Percentiles rank a stretch among this genome's conserved stretches.
phyloP scores from a whole-genome alignment of 78 protist genomes.

The slime mould (Dictyostelium discoideum) region DNA sequence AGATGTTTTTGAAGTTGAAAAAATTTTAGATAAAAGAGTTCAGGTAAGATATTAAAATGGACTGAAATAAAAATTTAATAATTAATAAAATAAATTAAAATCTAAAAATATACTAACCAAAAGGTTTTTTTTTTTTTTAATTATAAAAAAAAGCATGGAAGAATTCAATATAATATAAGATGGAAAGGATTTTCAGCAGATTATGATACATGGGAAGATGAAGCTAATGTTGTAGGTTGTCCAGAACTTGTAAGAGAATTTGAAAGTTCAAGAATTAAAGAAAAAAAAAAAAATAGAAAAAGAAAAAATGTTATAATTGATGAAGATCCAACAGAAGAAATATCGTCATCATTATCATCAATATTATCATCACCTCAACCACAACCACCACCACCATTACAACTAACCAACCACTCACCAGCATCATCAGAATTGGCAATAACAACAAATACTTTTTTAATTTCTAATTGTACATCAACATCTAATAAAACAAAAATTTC shows the following conservation, averaged over 20 bases:
- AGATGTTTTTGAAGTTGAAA: constrained; percentile 11
- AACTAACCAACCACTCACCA: neutral
- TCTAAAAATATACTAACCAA: neutral
- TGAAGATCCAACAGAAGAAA: neutral
- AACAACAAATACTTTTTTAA: neutral
- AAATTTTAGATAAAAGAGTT: constrained; percentile 13
- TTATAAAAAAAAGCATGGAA: neutral
- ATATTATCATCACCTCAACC: neutral
- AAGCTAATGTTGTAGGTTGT: neutral
- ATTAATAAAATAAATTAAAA: neutral
- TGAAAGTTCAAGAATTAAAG: neutral
- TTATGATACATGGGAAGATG: constrained; percentile 25
- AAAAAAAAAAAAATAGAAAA: neutral
- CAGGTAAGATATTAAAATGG: neutral
- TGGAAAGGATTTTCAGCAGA: neutral
- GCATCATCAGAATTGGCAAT: neutral
- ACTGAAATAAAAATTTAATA: neutral
- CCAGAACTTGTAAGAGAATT: neutral
- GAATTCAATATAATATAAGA: neutral
- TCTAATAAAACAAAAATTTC: neutral
- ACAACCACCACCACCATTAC: too few relatives aligned
- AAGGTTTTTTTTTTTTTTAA: neutral
- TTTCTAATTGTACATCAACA: neutral
- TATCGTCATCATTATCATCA: neutral
- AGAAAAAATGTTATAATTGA: neutral